These are phyloP conservation scores for Jamesozyma piceae DNA, from an alignment of 805 yeast genomes.

Conservation along the genomic window DNA sequence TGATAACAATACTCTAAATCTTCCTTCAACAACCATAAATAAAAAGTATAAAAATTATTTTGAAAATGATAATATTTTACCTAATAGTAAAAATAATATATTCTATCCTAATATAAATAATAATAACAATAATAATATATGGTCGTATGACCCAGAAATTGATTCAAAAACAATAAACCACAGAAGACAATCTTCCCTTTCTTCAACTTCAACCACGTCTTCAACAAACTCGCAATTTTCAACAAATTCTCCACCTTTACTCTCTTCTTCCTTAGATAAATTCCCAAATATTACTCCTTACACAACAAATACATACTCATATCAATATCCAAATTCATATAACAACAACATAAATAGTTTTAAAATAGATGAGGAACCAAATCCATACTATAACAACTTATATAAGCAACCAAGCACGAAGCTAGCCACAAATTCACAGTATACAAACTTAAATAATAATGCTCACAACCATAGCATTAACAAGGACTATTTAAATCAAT, in stretches of 20 bases:
- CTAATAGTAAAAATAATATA: neutral
- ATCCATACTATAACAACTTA: neutral
- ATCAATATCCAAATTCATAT: neutral
- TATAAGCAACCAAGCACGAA: too few species aligned
- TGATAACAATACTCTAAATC: slow-evolving; percentile 3
- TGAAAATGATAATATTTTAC: neutral
- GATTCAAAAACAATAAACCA: neutral
- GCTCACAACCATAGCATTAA: neutral
- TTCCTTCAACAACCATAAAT: neutral
- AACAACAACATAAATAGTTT: neutral
- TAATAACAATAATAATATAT: neutral
- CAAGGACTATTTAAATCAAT: neutral
- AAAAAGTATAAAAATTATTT: neutral
- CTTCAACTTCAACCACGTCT: neutral
- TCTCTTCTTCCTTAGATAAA: neutral
- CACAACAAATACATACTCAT: neutral
- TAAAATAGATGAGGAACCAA: neutral
- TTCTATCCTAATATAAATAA: neutral
- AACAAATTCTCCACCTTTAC: neutral
- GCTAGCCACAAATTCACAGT: neutral
- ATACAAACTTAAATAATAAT: neutral
- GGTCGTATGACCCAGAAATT: neutral
- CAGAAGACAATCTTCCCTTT: neutral
- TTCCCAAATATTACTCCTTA: neutral
- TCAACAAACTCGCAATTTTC: neutral